A percentile compares a stretch with the other conserved stretches of the same genome.
phyloP scores from a whole-genome alignment of 257 asterid species.

The Lavandula angustifolia region DNA sequence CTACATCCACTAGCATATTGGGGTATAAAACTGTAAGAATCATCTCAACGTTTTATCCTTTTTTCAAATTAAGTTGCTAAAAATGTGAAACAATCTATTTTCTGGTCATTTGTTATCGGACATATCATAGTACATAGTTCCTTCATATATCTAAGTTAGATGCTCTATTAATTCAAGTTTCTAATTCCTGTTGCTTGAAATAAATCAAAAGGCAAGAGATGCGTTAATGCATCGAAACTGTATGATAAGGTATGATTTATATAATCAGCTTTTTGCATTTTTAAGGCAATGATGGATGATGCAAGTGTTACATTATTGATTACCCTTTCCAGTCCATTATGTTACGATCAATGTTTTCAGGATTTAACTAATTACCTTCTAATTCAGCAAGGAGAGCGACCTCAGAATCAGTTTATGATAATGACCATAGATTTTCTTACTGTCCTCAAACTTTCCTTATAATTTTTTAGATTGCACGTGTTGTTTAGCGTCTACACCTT shows the following conservation, averaged over 20 bases:
- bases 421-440: not conserved
- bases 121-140: too few relatives aligned
- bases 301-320: not conserved
- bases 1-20: slow-evolving; percentile 73
- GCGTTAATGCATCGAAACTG: too few relatives aligned
- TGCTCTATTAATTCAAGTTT: not conserved
- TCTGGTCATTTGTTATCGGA: too few relatives aligned
- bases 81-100: too few relatives aligned
- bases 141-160: not conserved
- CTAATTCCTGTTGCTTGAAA: not conserved
- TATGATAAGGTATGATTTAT: not conserved
- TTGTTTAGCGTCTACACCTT: slow-evolving; percentile 18
- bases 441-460: not conserved
- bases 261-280: not conserved
- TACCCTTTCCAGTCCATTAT: not conserved
- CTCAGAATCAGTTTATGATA: not conserved
- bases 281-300: slow-evolving; percentile 14
- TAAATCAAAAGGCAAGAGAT: not conserved
- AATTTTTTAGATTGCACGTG: not conserved
- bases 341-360: not conserved
- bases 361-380: slow-evolving; percentile 7
- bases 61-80: too few relatives aligned
- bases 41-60: not conserved
- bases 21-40: slow-evolving; percentile 72
- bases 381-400: not conserved